Evolutionary conservation across 768 basidiomycete genomes (phyloP).

Genomic region (Rhodocollybia butyracea): DNA sequence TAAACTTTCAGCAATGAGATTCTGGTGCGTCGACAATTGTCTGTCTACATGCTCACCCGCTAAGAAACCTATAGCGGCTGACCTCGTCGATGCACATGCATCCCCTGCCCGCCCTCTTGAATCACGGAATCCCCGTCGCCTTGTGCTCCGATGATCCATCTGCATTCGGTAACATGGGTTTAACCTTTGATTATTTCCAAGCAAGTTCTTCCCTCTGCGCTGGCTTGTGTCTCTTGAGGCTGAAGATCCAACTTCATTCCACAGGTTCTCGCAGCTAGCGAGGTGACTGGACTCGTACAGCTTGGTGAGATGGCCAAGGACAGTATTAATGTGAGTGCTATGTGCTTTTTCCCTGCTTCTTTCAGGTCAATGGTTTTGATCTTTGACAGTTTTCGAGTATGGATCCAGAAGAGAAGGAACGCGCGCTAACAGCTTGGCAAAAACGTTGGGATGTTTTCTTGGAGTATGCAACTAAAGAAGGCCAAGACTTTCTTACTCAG

Average conservation of each 20-base stretch:
- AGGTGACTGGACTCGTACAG: slow-evolving; percentile 61
- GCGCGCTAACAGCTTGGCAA: slow-evolving; percentile 43
- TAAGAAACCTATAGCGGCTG: slow-evolving; percentile 44
- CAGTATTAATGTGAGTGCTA: slow-evolving; percentile 49
- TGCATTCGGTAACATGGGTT: slow-evolving; percentile 73
- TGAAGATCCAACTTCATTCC: not conserved
- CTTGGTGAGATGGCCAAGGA: slow-evolving; percentile 63
- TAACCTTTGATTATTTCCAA: slow-evolving; percentile 79
- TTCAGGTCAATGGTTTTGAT: not conserved
- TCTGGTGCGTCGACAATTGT: slow-evolving; percentile 39
- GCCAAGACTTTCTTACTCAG: not conserved
- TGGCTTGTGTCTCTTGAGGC: not conserved
- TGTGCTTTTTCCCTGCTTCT: not conserved
- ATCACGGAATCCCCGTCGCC: slow-evolving; percentile 69
- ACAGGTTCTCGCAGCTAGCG: slow-evolving; percentile 66
- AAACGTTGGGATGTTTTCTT: slow-evolving; percentile 46
- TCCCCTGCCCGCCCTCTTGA: slow-evolving; percentile 67
- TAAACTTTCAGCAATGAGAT: slow-evolving; percentile 59
- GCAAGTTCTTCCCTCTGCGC: slow-evolving; percentile 26
- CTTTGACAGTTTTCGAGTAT: slow-evolving; percentile 37
- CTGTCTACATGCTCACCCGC: not conserved
- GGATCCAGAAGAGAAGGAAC: slow-evolving; percentile 39
- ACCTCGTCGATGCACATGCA: slow-evolving; percentile 82
- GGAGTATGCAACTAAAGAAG: slow-evolving; percentile 21
- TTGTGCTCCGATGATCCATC: slow-evolving; percentile 76